Evolutionary conservation across 257 asterid species (phyloP).

Genomic region (Prunella vulgaris): DNA sequence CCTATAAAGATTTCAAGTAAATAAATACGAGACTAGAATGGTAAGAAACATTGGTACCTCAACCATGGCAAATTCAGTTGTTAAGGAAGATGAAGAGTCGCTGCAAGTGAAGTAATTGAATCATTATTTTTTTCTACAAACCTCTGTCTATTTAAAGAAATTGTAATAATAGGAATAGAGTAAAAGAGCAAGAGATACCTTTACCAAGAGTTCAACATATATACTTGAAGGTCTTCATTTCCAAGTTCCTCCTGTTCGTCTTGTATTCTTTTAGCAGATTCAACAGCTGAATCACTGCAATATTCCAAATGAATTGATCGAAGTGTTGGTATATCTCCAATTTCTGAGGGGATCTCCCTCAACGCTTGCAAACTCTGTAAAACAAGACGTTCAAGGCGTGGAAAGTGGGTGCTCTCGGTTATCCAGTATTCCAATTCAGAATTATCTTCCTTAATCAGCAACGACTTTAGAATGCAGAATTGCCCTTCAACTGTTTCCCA

Average conservation of each 20-base stretch:
- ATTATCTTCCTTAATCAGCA: not conserved
- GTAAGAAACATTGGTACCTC: too few relatives aligned
- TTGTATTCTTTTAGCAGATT: not conserved
- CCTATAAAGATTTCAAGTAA: too few relatives aligned
- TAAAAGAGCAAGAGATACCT: not conserved
- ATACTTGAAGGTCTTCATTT: not conserved
- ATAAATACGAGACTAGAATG: too few relatives aligned
- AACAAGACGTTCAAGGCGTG: not conserved
- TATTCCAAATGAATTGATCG: not conserved
- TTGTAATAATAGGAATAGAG: not conserved
- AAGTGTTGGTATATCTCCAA: not conserved
- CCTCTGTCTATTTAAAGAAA: too few relatives aligned
- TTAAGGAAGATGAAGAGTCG: too few relatives aligned
- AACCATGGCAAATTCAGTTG: too few relatives aligned
- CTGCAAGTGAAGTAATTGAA: too few relatives aligned
- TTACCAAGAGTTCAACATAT: too few relatives aligned
- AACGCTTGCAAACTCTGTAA: not conserved
- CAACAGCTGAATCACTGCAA: not conserved
- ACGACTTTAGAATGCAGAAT: not conserved
- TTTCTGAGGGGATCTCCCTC: not conserved
- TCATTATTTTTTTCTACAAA: too few relatives aligned
- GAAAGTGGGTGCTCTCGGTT: not conserved
- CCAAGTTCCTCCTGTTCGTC: not conserved
- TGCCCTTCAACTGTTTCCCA: not conserved
- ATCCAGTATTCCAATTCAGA: not conserved